Conservation (phyloP, 1,284 basidiomycete species). For the Ceratobasidium sp. region DNA sequence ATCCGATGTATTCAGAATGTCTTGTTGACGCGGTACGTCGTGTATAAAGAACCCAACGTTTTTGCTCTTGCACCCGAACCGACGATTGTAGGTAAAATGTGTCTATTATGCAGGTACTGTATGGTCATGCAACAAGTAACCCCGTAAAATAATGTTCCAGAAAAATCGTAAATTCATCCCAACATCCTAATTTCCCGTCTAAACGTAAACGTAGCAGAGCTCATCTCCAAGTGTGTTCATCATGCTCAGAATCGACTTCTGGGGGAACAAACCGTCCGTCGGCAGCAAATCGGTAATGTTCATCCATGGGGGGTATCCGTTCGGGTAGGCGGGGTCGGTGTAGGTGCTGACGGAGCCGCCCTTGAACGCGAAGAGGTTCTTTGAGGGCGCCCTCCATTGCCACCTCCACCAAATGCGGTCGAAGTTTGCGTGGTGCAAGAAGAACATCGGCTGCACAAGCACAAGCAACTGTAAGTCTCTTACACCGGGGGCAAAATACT, state of each 20-base stretch:
- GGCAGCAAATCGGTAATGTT: slow-evolving; percentile 22
- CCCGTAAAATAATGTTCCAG: neutral
- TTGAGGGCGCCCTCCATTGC: slow-evolving; percentile 23
- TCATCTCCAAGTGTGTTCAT: slow-evolving; percentile 22
- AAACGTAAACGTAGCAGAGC: slow-evolving; percentile 18
- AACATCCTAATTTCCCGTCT: neutral
- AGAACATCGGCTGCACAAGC: slow-evolving; percentile 28
- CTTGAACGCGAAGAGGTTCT: slow-evolving; percentile 24
- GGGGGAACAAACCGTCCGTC: slow-evolving; percentile 21
- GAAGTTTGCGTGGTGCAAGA: slow-evolving; percentile 35
- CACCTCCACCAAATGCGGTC: slow-evolving; percentile 40
- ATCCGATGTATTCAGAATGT: no score
- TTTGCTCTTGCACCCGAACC: no score
- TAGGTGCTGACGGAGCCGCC: slow-evolving; percentile 28
- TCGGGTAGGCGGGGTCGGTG: slow-evolving; percentile 31
- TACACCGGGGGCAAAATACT: neutral
- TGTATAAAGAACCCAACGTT: neutral
- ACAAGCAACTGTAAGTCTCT: neutral
- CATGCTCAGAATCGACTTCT: slow-evolving; percentile 15
- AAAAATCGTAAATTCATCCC: slow-evolving; percentile 3
- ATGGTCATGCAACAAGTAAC: neutral
- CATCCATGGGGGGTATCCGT: slow-evolving; percentile 39
- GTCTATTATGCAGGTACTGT: neutral
- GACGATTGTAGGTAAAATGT: no score
- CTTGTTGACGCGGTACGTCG: neutral